phyloP scores from a whole-genome alignment of 2,329 filamentous ascomycete species.

The Colletotrichum melonis region DNA sequence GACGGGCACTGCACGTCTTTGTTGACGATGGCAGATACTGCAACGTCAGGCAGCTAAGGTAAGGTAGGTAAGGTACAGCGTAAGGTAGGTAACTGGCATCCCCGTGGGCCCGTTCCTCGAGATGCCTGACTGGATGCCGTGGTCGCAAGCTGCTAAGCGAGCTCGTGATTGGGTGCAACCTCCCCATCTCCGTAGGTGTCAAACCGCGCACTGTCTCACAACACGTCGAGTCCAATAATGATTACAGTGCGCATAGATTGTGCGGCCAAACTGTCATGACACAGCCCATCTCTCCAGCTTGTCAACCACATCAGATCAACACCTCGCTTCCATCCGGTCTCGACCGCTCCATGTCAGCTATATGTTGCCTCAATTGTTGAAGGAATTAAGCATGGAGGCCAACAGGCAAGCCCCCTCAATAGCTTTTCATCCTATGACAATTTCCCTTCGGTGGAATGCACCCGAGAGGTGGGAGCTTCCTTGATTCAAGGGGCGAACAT shows the following conservation, averaged over 20 bases:
- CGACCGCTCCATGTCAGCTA: background rate
- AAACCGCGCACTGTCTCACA: background rate
- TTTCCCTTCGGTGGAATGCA: background rate
- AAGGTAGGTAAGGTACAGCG: background rate
- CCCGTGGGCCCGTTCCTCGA: background rate
- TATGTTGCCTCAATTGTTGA: background rate
- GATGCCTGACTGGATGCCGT: constrained; percentile 8
- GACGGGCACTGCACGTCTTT: background rate
- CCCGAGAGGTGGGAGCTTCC: constrained; percentile 6
- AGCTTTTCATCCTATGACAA: background rate
- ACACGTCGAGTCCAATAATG: background rate
- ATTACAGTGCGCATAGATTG: background rate
- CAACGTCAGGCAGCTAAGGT: background rate
- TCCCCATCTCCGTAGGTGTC: no score
- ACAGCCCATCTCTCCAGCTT: constrained; percentile 1
- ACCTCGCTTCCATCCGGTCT: constrained; percentile 2
- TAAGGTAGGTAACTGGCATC: constrained; percentile 9
- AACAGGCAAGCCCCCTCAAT: constrained; percentile 1
- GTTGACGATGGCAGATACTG: constrained; percentile 17
- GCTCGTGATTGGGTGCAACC: constrained; percentile 12
- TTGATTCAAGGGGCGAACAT: background rate
- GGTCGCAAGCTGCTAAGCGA: background rate
- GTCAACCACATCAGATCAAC: background rate
- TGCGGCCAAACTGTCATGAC: background rate
- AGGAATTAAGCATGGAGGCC: background rate